Conservation (phyloP, 2,329 filamentous ascomycete species). For the Lithohypha guttulata region DNA sequence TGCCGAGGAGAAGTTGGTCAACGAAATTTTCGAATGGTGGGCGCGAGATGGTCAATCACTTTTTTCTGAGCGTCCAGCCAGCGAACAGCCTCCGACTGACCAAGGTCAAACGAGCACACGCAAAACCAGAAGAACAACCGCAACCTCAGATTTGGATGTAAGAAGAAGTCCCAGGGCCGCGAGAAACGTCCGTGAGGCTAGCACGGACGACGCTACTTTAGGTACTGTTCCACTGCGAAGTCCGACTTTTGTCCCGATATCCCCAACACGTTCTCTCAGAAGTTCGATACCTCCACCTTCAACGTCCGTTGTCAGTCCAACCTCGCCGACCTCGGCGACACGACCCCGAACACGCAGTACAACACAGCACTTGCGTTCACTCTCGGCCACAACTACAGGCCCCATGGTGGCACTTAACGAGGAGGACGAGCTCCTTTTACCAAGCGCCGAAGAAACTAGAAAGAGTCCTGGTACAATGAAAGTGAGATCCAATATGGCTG, state of each 20-base stretch:
- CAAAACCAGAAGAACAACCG: not conserved
- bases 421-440: too few relatives aligned
- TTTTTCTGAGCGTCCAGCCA: conserved; percentile 4
- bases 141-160: not conserved
- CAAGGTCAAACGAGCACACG: not conserved
- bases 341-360: too few relatives aligned
- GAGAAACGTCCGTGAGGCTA: not conserved
- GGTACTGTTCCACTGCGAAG: not conserved
- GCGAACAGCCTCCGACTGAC: not conserved
- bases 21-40: conserved; percentile 33
- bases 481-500: too few relatives aligned
- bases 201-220: too few relatives aligned
- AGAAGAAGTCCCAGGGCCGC: not conserved
- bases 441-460: too few relatives aligned
- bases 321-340: not conserved
- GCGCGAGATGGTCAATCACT: conserved; percentile 24
- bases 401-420: too few relatives aligned
- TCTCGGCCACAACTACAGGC: too few relatives aligned
- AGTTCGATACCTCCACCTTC: not conserved
- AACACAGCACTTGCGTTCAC: too few relatives aligned
- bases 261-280: not conserved
- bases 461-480: too few relatives aligned
- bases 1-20: conserved; percentile 29
- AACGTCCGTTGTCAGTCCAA: not conserved
- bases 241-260: conserved; percentile 1